A percentile compares a stretch with the other conserved stretches of the same genome.
Evolutionary conservation across 768 basidiomycete genomes (phyloP).

Genomic region (Leccinum rimulosum): DNA sequence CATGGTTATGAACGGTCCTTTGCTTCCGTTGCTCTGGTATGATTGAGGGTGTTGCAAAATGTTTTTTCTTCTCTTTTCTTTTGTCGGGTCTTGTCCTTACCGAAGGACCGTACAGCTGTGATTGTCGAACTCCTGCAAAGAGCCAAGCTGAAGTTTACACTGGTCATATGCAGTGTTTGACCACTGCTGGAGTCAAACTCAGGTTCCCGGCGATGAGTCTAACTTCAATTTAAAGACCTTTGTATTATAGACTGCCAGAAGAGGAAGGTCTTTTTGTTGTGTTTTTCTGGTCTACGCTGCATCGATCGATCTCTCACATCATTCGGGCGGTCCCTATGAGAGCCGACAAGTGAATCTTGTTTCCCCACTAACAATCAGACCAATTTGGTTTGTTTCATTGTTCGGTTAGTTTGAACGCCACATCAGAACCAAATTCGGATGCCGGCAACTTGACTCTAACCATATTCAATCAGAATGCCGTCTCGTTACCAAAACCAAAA

Average conservation of each 20-base stretch:
- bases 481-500: neutral
- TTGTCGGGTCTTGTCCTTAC: neutral
- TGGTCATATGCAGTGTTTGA: too few relatives aligned
- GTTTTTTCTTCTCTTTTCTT: neutral
- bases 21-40: neutral
- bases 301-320: too few relatives aligned
- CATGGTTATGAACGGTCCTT: neutral
- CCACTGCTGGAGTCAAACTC: too few relatives aligned
- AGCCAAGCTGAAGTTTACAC: too few relatives aligned
- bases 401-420: neutral
- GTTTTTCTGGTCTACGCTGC: too few relatives aligned
- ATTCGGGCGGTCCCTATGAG: neutral
- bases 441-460: neutral
- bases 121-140: too few relatives aligned
- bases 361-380: too few relatives aligned
- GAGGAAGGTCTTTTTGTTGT: too few relatives aligned
- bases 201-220: too few relatives aligned
- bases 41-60: neutral
- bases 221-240: too few relatives aligned
- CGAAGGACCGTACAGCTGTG: too few relatives aligned
- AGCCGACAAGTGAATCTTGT: neutral
- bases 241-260: too few relatives aligned
- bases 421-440: neutral
- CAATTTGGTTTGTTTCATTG: neutral
- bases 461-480: neutral